phyloP scores from a whole-genome alignment of 1,284 basidiomycete species.

The Macrocystidia cucumis region DNA sequence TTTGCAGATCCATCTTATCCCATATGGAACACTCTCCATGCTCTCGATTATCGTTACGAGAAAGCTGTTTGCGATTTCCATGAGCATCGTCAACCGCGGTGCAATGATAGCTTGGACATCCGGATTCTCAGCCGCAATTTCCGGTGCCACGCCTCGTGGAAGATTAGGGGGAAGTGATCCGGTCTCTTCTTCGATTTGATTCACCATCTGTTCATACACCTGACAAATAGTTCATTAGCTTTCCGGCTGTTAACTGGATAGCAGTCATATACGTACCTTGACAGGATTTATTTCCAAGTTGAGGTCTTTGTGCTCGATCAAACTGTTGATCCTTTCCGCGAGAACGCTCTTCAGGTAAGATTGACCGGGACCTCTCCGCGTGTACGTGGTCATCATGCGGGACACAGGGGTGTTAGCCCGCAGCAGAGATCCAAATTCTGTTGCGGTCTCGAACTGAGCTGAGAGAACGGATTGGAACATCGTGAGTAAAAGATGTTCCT shows the following conservation, averaged over 20 bases:
- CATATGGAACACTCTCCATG: constrained; percentile 96
- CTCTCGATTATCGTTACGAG: constrained; percentile 97
- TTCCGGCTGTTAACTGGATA: not conserved
- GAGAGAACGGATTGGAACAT: constrained; percentile 99
- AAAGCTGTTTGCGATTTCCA: constrained; percentile 98
- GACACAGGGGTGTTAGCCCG: constrained; percentile 98
- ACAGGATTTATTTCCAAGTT: constrained; percentile 98
- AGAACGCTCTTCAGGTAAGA: constrained; percentile 96
- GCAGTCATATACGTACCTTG: constrained; percentile 53
- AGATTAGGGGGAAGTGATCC: constrained; percentile 86
- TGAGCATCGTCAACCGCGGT: constrained; percentile 93
- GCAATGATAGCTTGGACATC: constrained; percentile 98
- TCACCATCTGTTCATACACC: constrained; percentile 98
- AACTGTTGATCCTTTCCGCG: constrained; percentile 94
- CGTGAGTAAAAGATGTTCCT: constrained; percentile 95
- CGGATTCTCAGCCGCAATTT: constrained; percentile 86
- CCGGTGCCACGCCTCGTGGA: constrained; percentile 87
- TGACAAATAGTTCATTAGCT: constrained; percentile 10
- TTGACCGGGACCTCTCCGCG: constrained; percentile 94
- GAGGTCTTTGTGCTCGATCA: constrained; percentile 97
- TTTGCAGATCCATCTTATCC: constrained; percentile 99
- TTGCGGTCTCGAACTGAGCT: constrained; percentile 97
- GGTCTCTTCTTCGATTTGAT: constrained; percentile 96
- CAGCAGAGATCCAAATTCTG: constrained; percentile 94
- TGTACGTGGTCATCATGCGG: constrained; percentile 99